phyloP scores from a whole-genome alignment of 2,329 filamentous ascomycete genomes.

The Lasiodiplodia hormozganensis region DNA sequence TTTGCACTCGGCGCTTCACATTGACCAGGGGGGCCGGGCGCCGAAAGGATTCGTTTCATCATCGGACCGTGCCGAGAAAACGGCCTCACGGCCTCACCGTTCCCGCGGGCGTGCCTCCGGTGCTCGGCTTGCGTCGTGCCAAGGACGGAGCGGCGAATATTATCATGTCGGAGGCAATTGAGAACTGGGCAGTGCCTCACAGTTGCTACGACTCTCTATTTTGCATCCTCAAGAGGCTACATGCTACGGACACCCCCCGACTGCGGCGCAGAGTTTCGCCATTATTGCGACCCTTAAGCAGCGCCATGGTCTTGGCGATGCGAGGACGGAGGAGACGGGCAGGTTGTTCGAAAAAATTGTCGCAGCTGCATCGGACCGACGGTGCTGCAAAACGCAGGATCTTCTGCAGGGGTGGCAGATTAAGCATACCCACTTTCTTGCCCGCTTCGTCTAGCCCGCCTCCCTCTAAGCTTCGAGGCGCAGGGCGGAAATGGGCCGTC shows the following conservation, averaged over 20 bases:
- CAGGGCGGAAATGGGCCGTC: conserved; percentile 12
- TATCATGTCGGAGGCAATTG: background rate
- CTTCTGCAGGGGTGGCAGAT: conserved; percentile 14
- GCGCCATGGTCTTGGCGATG: background rate
- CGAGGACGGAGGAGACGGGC: background rate
- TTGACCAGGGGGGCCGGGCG: conserved; percentile 14
- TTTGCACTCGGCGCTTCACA: conserved; percentile 10
- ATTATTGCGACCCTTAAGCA: background rate
- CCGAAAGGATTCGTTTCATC: conserved; percentile 22
- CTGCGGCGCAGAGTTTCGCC: background rate
- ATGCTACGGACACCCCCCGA: too few species aligned
- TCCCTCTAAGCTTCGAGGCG: conserved; percentile 12
- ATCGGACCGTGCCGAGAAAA: conserved; percentile 24
- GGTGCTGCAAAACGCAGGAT: background rate
- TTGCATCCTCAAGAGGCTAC: too few species aligned
- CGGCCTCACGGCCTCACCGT: conserved; percentile 10
- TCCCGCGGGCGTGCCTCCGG: conserved; percentile 2
- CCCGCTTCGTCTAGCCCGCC: conserved; percentile 1
- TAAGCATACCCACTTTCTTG: background rate
- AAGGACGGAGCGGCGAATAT: background rate
- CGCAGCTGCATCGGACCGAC: conserved; percentile 21
- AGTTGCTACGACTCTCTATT: background rate
- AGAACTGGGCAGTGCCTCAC: background rate
- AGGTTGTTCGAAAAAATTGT: conserved; percentile 17
- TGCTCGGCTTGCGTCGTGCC: conserved; percentile 22